phyloP scores from a whole-genome alignment of 768 basidiomycete species.

The Stropharia rugosoannulata region DNA sequence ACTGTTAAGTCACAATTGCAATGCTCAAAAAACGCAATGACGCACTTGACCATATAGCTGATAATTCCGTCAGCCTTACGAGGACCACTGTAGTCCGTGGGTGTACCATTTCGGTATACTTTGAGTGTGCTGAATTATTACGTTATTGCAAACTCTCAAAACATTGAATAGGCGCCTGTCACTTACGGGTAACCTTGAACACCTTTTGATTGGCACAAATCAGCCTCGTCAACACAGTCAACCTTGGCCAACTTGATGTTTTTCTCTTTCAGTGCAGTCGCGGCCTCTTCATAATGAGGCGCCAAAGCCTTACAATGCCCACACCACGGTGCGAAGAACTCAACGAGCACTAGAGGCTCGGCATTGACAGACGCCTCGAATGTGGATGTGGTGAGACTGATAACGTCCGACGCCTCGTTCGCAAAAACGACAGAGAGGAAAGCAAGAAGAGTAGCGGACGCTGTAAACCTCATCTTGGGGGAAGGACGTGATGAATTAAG shows the following conservation, averaged over 20 bases:
- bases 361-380: constrained; percentile 66
- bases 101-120: constrained; percentile 84
- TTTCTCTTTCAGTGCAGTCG: constrained; percentile 88
- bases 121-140: constrained; percentile 67
- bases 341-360: constrained; percentile 82
- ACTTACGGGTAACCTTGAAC: constrained; percentile 94
- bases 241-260: constrained; percentile 93
- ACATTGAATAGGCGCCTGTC: neutral
- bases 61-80: constrained; percentile 95
- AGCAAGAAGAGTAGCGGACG: constrained; percentile 54
- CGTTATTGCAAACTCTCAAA: neutral
- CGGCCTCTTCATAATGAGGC: constrained; percentile 92
- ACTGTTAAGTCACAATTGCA: neutral
- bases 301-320: constrained; percentile 96
- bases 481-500: constrained; percentile 20
- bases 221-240: constrained; percentile 93
- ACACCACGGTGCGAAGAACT: constrained; percentile 96
- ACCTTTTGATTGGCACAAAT: constrained; percentile 86
- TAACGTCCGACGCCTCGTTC: constrained; percentile 71
- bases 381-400: constrained; percentile 66
- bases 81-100: constrained; percentile 82
- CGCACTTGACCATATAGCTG: constrained; percentile 95
- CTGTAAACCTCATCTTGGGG: constrained; percentile 63
- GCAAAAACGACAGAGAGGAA: constrained; percentile 50
- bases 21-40: constrained; percentile 1